Evolutionary conservation across 805 yeast genomes (phyloP), one percentile per base, ranked within the genome.

Genomic region (Pichia eremophila): DNA sequence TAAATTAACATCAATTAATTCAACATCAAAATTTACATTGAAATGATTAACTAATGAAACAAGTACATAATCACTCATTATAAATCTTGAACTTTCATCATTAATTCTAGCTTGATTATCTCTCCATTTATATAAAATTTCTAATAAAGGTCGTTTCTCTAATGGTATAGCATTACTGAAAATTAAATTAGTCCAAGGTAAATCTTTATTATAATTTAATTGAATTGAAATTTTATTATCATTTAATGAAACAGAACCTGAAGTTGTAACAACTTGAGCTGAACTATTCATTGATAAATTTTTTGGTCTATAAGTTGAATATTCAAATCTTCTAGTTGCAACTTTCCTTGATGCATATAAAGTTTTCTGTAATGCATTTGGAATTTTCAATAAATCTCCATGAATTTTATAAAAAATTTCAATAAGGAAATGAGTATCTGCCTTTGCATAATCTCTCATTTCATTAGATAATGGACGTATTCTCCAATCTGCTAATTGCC

Each of bases 401-500:
- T 79, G 79, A 64, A 93, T 65, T 52, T 77, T 77, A 58, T 88
- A 91, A 65, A 73, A 93, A 15, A 93, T 84, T 62, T 84, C 77
- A 36, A 93, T 70, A 45, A 93, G 66, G 58, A 89, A 93, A 64
- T 93, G 99, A 0, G 99, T 93, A 65, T 93, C 99, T 0, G 96
- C 85, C 53, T 95, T 75, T 0, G 99, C 99, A 63, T 93, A 93
- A 15, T 83, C 77, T 51, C 72, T 65, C 90, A 93, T 83, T 37
- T 86, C 79, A 10, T 69, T 63, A 1, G 86, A 75, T 45, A 93
- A 67, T 0, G 99, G 99, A 54, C 99, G 74, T 8, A 83, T 67
- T 61, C 99, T 77, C 99, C 99, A 93, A 65, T 93, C 99, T 1
- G 98, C 95, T 51, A 90, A 68, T 66, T 93, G 99, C 66, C 90